phyloP scores from a whole-genome alignment of 1,139 yeast genomes.

The Suhomyces bokatorum region DNA sequence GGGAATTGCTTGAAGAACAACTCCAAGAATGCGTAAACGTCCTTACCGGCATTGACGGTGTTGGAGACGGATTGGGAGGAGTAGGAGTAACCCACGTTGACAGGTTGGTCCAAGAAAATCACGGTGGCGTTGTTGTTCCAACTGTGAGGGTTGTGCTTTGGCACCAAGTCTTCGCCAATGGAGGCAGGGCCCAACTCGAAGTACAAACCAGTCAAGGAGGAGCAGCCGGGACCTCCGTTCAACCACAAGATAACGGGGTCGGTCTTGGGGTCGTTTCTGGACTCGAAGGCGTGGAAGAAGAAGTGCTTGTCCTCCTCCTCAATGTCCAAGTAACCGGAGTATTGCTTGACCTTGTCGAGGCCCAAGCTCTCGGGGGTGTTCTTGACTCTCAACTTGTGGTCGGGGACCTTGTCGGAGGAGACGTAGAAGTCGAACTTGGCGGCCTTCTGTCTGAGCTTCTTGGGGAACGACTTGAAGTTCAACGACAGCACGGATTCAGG shows the following conservation, averaged over 20 bases:
- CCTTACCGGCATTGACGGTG: slow-evolving; percentile 89
- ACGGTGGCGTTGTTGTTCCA: slow-evolving; percentile 92
- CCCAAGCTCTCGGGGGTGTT: slow-evolving; percentile 56
- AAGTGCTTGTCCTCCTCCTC: slow-evolving; percentile 70
- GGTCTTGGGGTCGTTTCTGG: slow-evolving; percentile 81
- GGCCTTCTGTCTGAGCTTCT: slow-evolving; percentile 37
- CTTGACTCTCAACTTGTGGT: slow-evolving; percentile 64
- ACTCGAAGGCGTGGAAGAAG: slow-evolving; percentile 82
- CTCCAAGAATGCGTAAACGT: slow-evolving; percentile 87
- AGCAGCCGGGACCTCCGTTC: slow-evolving; percentile 92
- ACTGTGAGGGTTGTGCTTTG: slow-evolving; percentile 73
- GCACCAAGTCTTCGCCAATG: slow-evolving; percentile 64
- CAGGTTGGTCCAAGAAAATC: slow-evolving; percentile 93
- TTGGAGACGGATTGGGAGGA: slow-evolving; percentile 61
- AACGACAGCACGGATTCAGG: slow-evolving; percentile 53
- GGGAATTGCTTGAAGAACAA: slow-evolving; percentile 92
- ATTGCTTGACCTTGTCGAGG: slow-evolving; percentile 76
- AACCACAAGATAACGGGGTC: slow-evolving; percentile 89
- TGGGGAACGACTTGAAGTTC: slow-evolving; percentile 52
- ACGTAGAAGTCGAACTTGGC: slow-evolving; percentile 58
- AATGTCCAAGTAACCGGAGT: slow-evolving; percentile 85
- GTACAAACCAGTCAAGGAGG: slow-evolving; percentile 86
- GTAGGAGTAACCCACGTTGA: slow-evolving; percentile 89
- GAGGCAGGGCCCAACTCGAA: slow-evolving; percentile 89
- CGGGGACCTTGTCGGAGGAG: slow-evolving; percentile 43